Percentiles rank a stretch among this genome's conserved stretches.
phyloP scores from a whole-genome alignment of 1,284 basidiomycete species.

The Marasmius tenuissimus region DNA sequence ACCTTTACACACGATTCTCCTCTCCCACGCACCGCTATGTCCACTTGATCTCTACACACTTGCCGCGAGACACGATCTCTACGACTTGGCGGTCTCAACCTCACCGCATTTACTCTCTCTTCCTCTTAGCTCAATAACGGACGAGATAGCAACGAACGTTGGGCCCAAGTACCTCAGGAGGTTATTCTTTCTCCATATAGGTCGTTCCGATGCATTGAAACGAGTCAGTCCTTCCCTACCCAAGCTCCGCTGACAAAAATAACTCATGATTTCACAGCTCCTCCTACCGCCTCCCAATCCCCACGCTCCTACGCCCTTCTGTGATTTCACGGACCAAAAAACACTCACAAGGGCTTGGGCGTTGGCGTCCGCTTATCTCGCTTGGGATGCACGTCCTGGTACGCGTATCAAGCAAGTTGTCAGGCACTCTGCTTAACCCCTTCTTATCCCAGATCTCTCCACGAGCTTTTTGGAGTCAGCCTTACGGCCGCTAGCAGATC shows the following conservation, averaged over 20 bases:
- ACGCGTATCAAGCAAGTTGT: conserved; percentile 11
- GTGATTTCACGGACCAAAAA: conserved; percentile 63
- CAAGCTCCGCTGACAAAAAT: conserved; percentile 53
- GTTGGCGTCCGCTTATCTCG: conserved; percentile 63
- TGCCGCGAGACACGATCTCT: conserved; percentile 53
- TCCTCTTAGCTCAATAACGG: conserved; percentile 53
- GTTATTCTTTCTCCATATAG: conserved; percentile 38
- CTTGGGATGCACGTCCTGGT: conserved; percentile 71
- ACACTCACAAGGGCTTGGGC: conserved; percentile 66
- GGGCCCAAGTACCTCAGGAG: conserved; percentile 50
- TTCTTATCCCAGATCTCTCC: conserved; percentile 47
- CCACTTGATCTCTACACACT: conserved; percentile 62
- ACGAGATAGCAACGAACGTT: conserved; percentile 58
- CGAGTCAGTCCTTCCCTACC: conserved; percentile 36
- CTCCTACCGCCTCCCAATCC: conserved; percentile 60
- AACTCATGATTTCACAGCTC: conserved; percentile 46
- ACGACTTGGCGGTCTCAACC: conserved; percentile 57
- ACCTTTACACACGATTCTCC: conserved; percentile 44
- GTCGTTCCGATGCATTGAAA: conserved; percentile 28
- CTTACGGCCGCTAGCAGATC: conserved; percentile 55
- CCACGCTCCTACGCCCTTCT: conserved; percentile 55
- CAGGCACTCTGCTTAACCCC: conserved; percentile 9
- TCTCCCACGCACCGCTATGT: conserved; percentile 53
- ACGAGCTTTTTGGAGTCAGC: conserved; percentile 61
- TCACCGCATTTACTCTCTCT: conserved; percentile 63